A percentile compares a stretch with the other conserved stretches of the same genome.
Conservation (phyloP, 2,329 filamentous ascomycete genomes). For the Ascosphaera aggregata region DNA sequence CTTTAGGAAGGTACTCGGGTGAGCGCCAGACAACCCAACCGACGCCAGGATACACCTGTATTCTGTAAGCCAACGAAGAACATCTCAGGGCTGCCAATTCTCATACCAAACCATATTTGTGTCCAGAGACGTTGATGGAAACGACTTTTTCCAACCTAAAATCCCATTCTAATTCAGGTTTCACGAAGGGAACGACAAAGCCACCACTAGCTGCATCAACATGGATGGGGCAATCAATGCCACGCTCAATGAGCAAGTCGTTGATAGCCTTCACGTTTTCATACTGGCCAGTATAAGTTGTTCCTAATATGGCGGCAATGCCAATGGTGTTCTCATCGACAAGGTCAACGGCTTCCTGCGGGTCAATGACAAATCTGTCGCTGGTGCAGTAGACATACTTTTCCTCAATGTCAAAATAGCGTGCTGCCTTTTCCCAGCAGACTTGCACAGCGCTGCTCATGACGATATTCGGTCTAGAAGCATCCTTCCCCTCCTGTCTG, state of each 20-base stretch:
- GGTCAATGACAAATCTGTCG: slow-evolving; percentile 31
- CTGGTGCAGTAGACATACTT: slow-evolving; percentile 45
- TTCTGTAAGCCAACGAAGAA: slow-evolving; percentile 11
- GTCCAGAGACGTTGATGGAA: slow-evolving; percentile 83
- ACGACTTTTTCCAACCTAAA: slow-evolving; percentile 76
- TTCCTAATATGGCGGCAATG: slow-evolving; percentile 76
- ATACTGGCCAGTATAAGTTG: slow-evolving; percentile 89
- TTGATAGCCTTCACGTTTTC: slow-evolving; percentile 87
- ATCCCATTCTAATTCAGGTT: slow-evolving; percentile 70
- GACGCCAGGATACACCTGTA: slow-evolving; percentile 61
- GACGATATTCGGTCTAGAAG: slow-evolving; percentile 65
- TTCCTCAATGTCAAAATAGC: slow-evolving; percentile 87
- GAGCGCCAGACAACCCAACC: slow-evolving; percentile 85
- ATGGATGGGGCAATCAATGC: slow-evolving; percentile 58
- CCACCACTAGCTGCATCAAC: slow-evolving; percentile 84
- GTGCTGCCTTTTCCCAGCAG: slow-evolving; percentile 82
- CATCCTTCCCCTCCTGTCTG: slow-evolving; percentile 58
- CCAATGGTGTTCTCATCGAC: slow-evolving; percentile 59
- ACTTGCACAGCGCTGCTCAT: slow-evolving; percentile 95
- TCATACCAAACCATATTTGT: slow-evolving; percentile 47
- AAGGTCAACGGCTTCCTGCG: slow-evolving; percentile 35
- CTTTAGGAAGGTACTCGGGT: slow-evolving; percentile 61
- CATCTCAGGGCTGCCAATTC: background rate
- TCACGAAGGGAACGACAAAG: slow-evolving; percentile 80
- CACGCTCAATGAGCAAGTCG: slow-evolving; percentile 52